These are phyloP conservation scores for Perkinsus marinus DNA, from an alignment of 169 alveolate genomes.

Conservation along the genomic window DNA sequence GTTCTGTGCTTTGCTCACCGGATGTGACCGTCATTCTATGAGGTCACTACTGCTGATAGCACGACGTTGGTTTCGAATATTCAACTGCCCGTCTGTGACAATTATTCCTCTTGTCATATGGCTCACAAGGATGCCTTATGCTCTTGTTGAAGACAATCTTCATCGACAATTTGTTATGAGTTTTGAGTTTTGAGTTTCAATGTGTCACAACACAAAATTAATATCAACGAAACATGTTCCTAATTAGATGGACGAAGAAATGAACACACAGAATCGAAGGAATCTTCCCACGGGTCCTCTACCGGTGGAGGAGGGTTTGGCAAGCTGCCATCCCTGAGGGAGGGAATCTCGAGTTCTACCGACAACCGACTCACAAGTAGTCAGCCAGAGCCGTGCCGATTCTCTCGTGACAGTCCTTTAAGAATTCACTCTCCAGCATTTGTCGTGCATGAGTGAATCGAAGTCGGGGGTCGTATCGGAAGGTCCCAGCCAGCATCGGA, in stretches of 20 bases:
- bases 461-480: background rate
- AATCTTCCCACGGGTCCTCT: background rate
- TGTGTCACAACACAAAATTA: background rate
- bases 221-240: background rate
- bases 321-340: background rate
- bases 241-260: background rate
- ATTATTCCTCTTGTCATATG: no score
- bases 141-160: no score
- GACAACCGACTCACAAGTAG: background rate
- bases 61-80: no score
- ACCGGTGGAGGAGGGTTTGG: background rate
- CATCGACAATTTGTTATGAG: no score
- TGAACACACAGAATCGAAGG: background rate
- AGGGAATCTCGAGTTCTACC: background rate
- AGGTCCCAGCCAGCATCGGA: background rate
- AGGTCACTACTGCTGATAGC: no score
- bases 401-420: background rate
- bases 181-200: no score
- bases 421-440: background rate
- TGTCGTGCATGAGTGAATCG: background rate
- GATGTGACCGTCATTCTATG: no score
- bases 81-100: no score
- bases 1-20: no score
- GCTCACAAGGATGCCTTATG: no score
- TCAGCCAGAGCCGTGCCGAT: background rate